Evolutionary conservation across 192 early-diverging fungal genomes (phyloP), one percentile per base, ranked within the genome.

Genomic region (Linnemannia exigua): DNA sequence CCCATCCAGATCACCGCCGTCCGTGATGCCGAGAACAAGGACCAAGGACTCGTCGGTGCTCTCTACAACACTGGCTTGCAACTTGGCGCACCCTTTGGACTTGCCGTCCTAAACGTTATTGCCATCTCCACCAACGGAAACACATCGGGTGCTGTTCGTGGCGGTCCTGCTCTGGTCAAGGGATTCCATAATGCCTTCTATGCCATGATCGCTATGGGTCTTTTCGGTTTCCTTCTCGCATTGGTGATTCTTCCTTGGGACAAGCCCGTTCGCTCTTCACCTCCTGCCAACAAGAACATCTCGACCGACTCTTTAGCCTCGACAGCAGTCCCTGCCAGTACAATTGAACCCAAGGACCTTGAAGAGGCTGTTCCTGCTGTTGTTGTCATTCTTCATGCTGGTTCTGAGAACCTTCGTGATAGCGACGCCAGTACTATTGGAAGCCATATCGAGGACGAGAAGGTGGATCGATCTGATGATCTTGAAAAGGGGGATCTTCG

Each of bases 51-150:
- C 0, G 74, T 88, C 2, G 87, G 88, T 4, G 88, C 88, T 0
- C 77, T 88, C 20, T 88, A 88, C 52, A 88, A 82, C 37, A 86
- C 88, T 9, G 83, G 82, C 11, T 67, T 84, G 0, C 88, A 88
- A 44, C 68, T 88, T 7, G 88, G 88, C 20, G 83, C 83, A 15
- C 82, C 83, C n/a, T 84, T 88, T 41, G 83, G 83, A 1, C 50
- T 86, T n/a, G 79, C 88, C 1, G 76, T 88, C 44, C 38, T 88
- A 48, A 86, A 83, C 25, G 82, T 76, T 17, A 79, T 87, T 58
- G 33, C 84, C 19, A 79, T 80, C 63, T 76, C 84, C 48, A 80
- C 84, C 36, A 86, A 79, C 41, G 84, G 79, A 25, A 72, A 80
- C 47, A 35, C 38, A 3, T 17, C 14, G 5, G 71, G 66, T 1